Conservation (phyloP, 2,329 filamentous ascomycete species). For the Calonectria pseudoturangicola region DNA sequence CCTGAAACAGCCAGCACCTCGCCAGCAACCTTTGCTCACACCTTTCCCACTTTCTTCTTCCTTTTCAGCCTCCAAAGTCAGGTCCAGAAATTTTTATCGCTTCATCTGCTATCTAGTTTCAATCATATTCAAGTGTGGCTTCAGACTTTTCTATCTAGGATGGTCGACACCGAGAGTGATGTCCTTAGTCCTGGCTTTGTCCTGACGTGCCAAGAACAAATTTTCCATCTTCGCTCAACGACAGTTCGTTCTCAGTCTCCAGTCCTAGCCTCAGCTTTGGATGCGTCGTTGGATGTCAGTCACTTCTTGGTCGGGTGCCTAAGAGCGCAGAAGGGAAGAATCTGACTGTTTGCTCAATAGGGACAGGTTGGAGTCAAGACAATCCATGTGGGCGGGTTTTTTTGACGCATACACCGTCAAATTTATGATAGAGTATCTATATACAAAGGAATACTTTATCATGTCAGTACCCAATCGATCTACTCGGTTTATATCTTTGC, state of each 20-base stretch:
- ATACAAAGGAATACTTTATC: neutral
- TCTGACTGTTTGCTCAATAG: neutral
- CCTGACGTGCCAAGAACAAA: neutral
- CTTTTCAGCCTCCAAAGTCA: neutral
- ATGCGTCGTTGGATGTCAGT: neutral
- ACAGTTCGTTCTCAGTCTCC: neutral
- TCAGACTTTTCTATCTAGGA: neutral
- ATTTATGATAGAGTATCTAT: neutral
- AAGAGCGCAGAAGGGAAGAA: neutral
- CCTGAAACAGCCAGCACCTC: neutral
- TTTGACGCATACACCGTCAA: neutral
- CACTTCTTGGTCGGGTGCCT: neutral
- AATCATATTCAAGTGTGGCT: too few species aligned
- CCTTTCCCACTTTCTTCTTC: neutral
- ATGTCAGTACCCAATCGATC: neutral
- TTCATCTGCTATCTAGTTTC: neutral
- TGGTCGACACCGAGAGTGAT: neutral
- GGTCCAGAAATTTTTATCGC: neutral
- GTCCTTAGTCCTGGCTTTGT: neutral
- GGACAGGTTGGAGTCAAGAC: neutral
- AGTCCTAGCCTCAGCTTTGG: neutral
- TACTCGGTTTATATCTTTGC: neutral
- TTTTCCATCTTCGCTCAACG: neutral
- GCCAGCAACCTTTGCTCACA: neutral
- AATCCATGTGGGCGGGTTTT: neutral